phyloP scores from a whole-genome alignment of 2,329 filamentous ascomycete species.

The Aaosphaeria arxii region DNA sequence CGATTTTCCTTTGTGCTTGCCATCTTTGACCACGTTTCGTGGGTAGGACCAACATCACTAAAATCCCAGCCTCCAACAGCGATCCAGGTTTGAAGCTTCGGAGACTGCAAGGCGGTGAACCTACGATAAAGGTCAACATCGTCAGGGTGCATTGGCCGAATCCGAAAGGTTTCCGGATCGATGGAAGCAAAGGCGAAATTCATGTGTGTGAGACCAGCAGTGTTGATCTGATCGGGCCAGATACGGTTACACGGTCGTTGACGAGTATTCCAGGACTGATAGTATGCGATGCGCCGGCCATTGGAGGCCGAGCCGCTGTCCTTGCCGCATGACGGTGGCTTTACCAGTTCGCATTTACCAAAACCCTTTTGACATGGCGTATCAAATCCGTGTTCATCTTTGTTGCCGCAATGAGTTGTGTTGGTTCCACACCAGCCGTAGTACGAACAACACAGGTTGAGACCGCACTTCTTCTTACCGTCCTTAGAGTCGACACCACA shows the following conservation, averaged over 20 bases:
- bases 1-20: conserved; percentile 17
- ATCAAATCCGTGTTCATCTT: conserved; percentile 9
- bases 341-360: conserved; percentile 28
- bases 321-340: conserved; percentile 20
- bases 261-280: conserved; percentile 25
- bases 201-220: conserved; percentile 31
- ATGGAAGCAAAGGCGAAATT: conserved; percentile 26
- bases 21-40: conserved; percentile 29
- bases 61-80: conserved; percentile 45
- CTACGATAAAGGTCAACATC: conserved; percentile 19
- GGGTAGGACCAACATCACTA: conserved; percentile 30
- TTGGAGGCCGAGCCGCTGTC: conserved; percentile 14
- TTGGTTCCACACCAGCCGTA: conserved; percentile 18
- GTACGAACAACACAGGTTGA: conserved; percentile 14
- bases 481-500: background rate
- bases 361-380: conserved; percentile 15
- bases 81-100: conserved; percentile 36
- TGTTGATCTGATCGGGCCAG: conserved; percentile 31
- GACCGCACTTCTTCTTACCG: conserved; percentile 2
- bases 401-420: conserved; percentile 15
- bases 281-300: conserved; percentile 37
- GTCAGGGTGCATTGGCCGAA: conserved; percentile 14
- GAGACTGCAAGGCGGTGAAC: conserved; percentile 33
- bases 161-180: conserved; percentile 17
- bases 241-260: conserved; percentile 29